Evolutionary conservation across 1,139 yeast species (phyloP).

Genomic region (Debaryomyces robertsiae): DNA sequence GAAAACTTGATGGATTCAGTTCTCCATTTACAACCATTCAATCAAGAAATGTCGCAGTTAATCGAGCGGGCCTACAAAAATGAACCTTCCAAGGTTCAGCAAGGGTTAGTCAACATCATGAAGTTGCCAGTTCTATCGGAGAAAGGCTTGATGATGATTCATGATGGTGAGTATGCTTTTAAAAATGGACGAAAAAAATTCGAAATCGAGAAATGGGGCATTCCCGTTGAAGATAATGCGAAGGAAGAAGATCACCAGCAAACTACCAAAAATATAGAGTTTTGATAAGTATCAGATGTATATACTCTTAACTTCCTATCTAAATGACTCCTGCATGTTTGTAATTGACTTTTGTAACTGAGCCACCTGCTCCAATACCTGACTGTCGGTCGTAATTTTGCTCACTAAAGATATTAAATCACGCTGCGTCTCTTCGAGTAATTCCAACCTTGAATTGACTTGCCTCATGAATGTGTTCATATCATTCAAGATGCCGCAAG

Average conservation of each 20-base stretch:
- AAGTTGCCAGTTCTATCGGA: constrained; percentile 76
- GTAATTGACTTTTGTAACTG: constrained; percentile 1
- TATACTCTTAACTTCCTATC: not conserved
- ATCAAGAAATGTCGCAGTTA: constrained; percentile 67
- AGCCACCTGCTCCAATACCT: not conserved
- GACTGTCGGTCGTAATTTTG: not conserved
- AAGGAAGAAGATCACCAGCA: constrained; percentile 33
- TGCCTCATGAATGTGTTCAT: not conserved
- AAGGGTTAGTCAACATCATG: constrained; percentile 78
- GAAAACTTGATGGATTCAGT: constrained; percentile 71
- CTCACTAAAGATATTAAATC: constrained; percentile 1
- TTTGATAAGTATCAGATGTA: constrained; percentile 6
- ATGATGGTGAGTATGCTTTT: constrained; percentile 80
- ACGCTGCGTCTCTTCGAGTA: constrained; percentile 4
- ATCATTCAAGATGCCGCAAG: not conserved
- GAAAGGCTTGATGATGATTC: constrained; percentile 76
- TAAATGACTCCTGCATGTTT: not conserved
- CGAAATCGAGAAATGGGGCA: constrained; percentile 90
- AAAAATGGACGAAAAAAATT: constrained; percentile 80
- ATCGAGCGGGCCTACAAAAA: constrained; percentile 69
- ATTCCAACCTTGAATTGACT: constrained; percentile 3
- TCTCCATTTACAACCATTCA: constrained; percentile 79
- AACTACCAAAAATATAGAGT: constrained; percentile 30
- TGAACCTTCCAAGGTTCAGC: constrained; percentile 77
- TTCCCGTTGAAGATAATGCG: constrained; percentile 83